Evolutionary conservation across 768 basidiomycete genomes (phyloP), one percentile per base, ranked within the genome.

Genomic region (Boletus patriciae): DNA sequence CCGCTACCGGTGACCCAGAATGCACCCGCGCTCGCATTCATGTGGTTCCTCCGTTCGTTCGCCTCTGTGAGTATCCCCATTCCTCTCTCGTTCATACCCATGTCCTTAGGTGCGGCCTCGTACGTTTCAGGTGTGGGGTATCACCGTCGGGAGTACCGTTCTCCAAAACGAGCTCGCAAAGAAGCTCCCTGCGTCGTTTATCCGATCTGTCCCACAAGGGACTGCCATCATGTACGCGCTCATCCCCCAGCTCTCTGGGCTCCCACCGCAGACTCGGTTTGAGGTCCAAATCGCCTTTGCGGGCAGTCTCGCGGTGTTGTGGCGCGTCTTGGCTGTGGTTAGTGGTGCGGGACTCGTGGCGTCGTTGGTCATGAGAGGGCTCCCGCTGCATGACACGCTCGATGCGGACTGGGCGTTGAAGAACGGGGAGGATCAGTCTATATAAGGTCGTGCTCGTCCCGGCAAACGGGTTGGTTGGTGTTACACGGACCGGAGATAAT

Each of bases 121-220:
- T 34, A 10, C 8, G 11, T 36, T 1, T 4, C 66, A 83, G 76
- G 71, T 73, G 5, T 81, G 81, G 77, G 83, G 83, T 3, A 69
- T 83, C 49, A 72, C 77, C 0, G 73, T 85, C 50, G 77, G 78
- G 4, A 71, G 74, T 15, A 76, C 78, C 0, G 73, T 84, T 41
- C 70, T 85, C 1, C 79, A 81, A 58, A 85, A 83, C 64, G 56
- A 77, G 51, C 76, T 86, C 9, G 64, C 64, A 6, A 69, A 62
- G 33, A 65, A 64, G 3, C 76, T 85, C 0, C 82, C 83, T 0
- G 42, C 46, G 0, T 68, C 60, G 0, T 81, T 82, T 55, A 33
- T 71, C 9, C 42, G 61, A 2, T 63, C 66, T 25, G 68, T 79
- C 57, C 73, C 74, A 0, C 54, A 64, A n/a, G 77, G 76, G 13